phyloP scores from a whole-genome alignment of 176 grass and related monocot genomes.

The Carex cristatella region DNA sequence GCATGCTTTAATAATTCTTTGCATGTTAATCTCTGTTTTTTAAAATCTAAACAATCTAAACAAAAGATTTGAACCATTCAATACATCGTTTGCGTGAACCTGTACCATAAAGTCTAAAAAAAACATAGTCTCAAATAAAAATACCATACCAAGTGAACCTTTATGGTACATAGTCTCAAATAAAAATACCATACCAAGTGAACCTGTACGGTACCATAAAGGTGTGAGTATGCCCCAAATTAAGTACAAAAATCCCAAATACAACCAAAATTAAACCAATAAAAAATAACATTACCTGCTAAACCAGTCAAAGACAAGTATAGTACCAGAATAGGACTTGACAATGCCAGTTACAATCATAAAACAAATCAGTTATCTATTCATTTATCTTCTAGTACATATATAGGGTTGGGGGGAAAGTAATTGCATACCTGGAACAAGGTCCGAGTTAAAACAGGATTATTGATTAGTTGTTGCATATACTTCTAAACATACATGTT shows the following conservation, averaged over 20 bases:
- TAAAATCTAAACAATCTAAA: too few relatives aligned
- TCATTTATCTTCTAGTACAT: not conserved
- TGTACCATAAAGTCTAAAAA: too few relatives aligned
- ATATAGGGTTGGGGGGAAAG: not conserved
- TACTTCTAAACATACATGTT: not conserved
- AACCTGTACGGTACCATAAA: not conserved
- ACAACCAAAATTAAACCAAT: not conserved
- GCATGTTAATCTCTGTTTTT: too few relatives aligned
- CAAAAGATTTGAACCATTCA: too few relatives aligned
- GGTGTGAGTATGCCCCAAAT: not conserved
- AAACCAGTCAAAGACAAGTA: not conserved
- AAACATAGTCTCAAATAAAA: not conserved
- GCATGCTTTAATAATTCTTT: too few relatives aligned
- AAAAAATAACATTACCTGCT: not conserved
- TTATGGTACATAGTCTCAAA: not conserved
- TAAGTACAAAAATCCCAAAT: not conserved
- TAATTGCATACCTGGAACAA: slow-evolving; percentile 57
- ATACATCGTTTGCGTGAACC: too few relatives aligned
- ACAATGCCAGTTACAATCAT: not conserved
- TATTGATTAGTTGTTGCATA: slow-evolving; percentile 47
- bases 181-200: not conserved
- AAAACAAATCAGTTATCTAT: not conserved
- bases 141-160: not conserved
- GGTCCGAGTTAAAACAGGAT: slow-evolving; percentile 71
- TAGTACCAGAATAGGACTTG: not conserved